Percentiles rank a stretch among this genome's conserved stretches.
Conservation (phyloP, 371 early-diverging fungal genomes). For the Syncephalastrum monosporum region DNA sequence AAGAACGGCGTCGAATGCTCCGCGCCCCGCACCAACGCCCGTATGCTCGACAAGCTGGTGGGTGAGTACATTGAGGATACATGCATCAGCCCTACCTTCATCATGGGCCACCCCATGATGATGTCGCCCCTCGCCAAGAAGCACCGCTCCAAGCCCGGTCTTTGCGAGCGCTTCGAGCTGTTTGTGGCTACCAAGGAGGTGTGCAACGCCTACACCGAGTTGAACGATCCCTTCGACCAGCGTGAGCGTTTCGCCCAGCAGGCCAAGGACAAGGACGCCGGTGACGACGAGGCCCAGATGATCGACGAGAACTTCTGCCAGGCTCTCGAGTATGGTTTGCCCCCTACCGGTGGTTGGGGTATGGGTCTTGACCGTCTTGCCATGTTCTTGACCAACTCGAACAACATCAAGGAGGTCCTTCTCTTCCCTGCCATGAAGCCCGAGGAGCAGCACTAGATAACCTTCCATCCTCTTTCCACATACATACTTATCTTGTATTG, state of each 20-base stretch:
- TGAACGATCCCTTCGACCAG: slow-evolving; percentile 99
- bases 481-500: not conserved
- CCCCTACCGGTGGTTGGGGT: slow-evolving; percentile 99
- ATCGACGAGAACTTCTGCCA: slow-evolving; percentile 99
- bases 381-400: slow-evolving; percentile 99
- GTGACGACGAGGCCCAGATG: slow-evolving; percentile 99
- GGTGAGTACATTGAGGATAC: slow-evolving; percentile 97
- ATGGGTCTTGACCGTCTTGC: slow-evolving; percentile 98
- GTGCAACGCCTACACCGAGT: slow-evolving; percentile 98
- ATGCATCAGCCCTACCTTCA: slow-evolving; percentile 97
- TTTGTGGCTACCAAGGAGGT: slow-evolving; percentile 99
- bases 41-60: slow-evolving; percentile 98
- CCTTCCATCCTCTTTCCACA: not conserved
- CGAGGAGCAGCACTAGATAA: slow-evolving; percentile 48
- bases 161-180: slow-evolving; percentile 99
- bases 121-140: slow-evolving; percentile 99
- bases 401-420: slow-evolving; percentile 97
- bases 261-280: slow-evolving; percentile 95
- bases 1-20: slow-evolving; percentile 93
- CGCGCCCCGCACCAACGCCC: slow-evolving; percentile 93
- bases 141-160: slow-evolving; percentile 88
- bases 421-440: slow-evolving; percentile 96
- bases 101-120: slow-evolving; percentile 97
- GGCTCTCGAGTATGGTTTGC: slow-evolving; percentile 98
- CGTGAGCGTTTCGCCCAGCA: slow-evolving; percentile 97